These are phyloP conservation scores for Chaetomium globosum DNA, from an alignment of 2,329 filamentous ascomycete species.

Conservation along the genomic window DNA sequence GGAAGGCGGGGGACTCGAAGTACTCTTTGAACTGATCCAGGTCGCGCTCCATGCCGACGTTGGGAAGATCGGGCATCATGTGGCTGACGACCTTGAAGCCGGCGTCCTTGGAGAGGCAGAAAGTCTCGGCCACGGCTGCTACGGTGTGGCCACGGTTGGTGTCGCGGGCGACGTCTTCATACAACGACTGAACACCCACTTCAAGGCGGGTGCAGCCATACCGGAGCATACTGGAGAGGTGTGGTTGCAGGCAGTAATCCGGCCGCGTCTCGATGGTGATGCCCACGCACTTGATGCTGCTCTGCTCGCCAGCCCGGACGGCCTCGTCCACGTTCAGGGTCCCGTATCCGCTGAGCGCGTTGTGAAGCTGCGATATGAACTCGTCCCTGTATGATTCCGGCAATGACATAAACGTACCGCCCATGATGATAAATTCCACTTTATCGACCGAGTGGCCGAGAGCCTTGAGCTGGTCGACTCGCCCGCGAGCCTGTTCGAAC, in stretches of 20 bases:
- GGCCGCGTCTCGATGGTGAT: conserved; percentile 98
- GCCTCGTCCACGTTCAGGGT: conserved; percentile 94
- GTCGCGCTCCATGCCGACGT: conserved; percentile 97
- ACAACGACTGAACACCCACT: conserved; percentile 92
- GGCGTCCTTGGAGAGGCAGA: conserved; percentile 94
- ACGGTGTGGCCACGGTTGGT: conserved; percentile 97
- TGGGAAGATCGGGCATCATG: conserved; percentile 99
- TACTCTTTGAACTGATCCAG: conserved; percentile 97
- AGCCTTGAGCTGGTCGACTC: conserved; percentile 94
- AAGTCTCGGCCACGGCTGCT: conserved; percentile 91
- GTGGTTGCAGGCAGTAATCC: conserved; percentile 95
- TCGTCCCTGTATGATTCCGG: conserved; percentile 85
- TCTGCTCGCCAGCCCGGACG: conserved; percentile 92
- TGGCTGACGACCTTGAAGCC: conserved; percentile 99
- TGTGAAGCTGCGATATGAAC: conserved; percentile 95
- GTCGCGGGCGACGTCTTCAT: conserved; percentile 97
- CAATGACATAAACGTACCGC: conserved; percentile 97
- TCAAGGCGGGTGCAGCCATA: conserved; percentile 96
- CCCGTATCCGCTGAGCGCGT: conserved; percentile 93
- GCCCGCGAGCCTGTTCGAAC: conserved; percentile 92
- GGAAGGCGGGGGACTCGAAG: conserved; percentile 93
- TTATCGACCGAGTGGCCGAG: conserved; percentile 97
- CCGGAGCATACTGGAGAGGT: conserved; percentile 93
- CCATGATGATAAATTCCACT: conserved; percentile 99
- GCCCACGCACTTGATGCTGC: conserved; percentile 94